Evolutionary conservation across 306 rosid species (phyloP), one percentile per base, ranked within the genome.

Genomic region (Fragaria vesca): DNA sequence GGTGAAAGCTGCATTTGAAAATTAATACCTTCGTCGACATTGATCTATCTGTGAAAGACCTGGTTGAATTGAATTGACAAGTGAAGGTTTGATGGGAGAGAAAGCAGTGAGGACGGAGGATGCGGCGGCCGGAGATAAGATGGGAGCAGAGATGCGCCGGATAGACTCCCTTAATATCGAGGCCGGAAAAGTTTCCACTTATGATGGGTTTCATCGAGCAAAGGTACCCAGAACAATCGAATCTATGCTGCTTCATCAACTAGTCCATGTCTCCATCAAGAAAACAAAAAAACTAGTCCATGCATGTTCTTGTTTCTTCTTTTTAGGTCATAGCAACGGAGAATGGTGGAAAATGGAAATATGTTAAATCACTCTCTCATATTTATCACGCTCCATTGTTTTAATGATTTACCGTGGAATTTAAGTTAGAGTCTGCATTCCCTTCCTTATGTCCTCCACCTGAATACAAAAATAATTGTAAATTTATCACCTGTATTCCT

Each of bases 101-200:
- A 52, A 51, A 58, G 1, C 66, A 8, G 66, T 58, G 36, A 58
- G 34, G 66, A 58, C 66, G 66, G 66, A 58, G 66, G 66, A 58
- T 58, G 61, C 34, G 4, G 66, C 16, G 20, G 20, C 13, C 5
- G 43, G 40, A 36, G 52, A 38, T 47, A 46, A 21, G 32, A 45
- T 88, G 91, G 93, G 84, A 90, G 83, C 4, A 32, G 36, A 79
- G 71, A 88, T 88, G 18, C 88, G 88, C 12, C 94, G 94, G 4
- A 80, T 91, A 2, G 93, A 93, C 72, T 93, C 98, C 0, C 86
- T 93, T 71, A 91, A 88, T 48, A 42, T 93, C 18, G 97, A 93
- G 81, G 98, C 98, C 0, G 98, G 94, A 77, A 87, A 91, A 80
- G 86, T 91, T 83, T 75, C 94, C 11, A 40, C 21, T 24, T 4